Base-by-base conservation (phyloP, 2,329 filamentous ascomycete genomes). In the Claviceps sp. region DNA sequence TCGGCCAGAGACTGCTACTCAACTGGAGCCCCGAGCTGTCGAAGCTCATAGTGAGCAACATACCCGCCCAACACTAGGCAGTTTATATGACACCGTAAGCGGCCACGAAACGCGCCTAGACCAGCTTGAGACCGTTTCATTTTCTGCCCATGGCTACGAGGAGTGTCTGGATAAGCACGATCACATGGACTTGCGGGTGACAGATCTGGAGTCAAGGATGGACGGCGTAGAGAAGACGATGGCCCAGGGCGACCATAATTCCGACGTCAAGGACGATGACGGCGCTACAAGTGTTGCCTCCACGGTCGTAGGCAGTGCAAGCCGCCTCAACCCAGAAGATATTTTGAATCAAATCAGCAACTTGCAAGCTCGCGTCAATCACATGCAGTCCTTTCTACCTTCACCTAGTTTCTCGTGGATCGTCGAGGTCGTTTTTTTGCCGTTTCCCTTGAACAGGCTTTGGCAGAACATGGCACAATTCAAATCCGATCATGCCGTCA, bases 381-480 rank as follows among this genome's bases (percentile, higher is more conserved):
- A 77, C 44, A 70, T 87, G 9, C 82, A 85, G 63, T 73, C 75
- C 5, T 70, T 76, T 9, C 65, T 81, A 34, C 85, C 86, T n/a
- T 81, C 84, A 0, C 71, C 72, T 30, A 66, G 68, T 43, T 73
- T 78, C 42, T 84, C 85, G 0, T 89, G 85, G 84, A 78, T 85
- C 57, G 70, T 91, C 1, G 85, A 90, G 61, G 82, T 90, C 4
- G 80, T 90, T 1, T 80, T 89, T 53, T 64, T 90, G 7, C 87
- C 87, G 1, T 91, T 87, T 63, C 72, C 75, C 1, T 66, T 81
- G 6, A 77, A 74, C 57, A 73, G 71, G 22, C 59, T 82, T 5
- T 82, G 78, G 78, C 69, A 77, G 54, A 68, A 70, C 45, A 64
- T 70, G 4, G 62, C 69, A 54, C 71, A 78, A 2, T 78, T 81